Percentiles rank a stretch among this genome's conserved stretches.
Evolutionary conservation across 2,329 filamentous ascomycete species (phyloP).

Genomic region (Xylaria sp.): DNA sequence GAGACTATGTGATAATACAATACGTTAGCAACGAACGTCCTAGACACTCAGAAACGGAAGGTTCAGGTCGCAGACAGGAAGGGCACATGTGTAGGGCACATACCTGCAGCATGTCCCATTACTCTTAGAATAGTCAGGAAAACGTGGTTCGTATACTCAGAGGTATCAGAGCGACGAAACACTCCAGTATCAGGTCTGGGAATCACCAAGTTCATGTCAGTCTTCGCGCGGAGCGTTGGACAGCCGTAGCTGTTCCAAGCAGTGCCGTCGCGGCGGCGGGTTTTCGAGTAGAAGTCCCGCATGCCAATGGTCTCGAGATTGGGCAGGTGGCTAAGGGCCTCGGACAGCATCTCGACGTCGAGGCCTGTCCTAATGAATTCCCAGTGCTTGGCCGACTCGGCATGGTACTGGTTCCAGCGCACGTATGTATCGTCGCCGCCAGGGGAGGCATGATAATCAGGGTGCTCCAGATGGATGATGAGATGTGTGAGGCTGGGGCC

Average conservation of each 20-base stretch:
- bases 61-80: background rate
- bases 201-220: background rate
- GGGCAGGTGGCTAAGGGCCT: conserved; percentile 65
- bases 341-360: conserved; percentile 64
- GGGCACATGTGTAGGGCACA: conserved; percentile 37
- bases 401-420: conserved; percentile 27
- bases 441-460: background rate
- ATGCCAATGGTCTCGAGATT: conserved; percentile 68
- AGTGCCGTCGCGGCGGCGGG: conserved; percentile 60
- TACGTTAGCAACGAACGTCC: conserved; percentile 21
- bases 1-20: conserved; percentile 15
- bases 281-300: conserved; percentile 65
- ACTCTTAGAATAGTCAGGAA: conserved; percentile 58
- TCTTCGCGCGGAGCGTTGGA: conserved; percentile 19
- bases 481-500: conserved; percentile 56
- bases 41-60: background rate
- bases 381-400: conserved; percentile 47
- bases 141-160: conserved; percentile 44
- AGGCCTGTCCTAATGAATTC: conserved; percentile 56
- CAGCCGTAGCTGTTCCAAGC: conserved; percentile 68
- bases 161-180: conserved; percentile 4
- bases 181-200: background rate
- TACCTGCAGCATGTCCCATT: conserved; percentile 52
- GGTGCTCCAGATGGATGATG: conserved; percentile 59
- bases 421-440: background rate